A percentile compares a stretch with the other conserved stretches of the same genome.
Conservation (phyloP, 331 rosid genomes). For the Cucumis variabilis region DNA sequence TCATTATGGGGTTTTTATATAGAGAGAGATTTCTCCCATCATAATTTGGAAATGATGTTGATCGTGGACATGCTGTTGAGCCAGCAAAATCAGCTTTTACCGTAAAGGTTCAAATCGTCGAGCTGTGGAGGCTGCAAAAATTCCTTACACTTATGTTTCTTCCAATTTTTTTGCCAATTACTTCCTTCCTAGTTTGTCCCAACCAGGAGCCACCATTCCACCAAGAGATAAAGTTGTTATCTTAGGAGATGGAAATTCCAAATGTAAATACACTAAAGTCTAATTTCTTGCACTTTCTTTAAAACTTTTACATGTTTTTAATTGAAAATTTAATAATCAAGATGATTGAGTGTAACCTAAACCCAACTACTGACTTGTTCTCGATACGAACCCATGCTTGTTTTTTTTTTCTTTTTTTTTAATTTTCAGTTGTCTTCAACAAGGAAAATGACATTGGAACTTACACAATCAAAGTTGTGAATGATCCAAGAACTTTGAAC, state of each 20-base stretch:
- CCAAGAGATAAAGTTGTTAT: too few species aligned
- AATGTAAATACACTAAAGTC: too few species aligned
- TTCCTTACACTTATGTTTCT: background rate
- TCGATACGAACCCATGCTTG: too few species aligned
- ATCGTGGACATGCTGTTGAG: background rate
- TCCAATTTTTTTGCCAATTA: background rate
- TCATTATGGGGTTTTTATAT: background rate
- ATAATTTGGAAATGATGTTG: background rate
- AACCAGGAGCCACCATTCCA: background rate
- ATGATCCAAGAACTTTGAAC: conserved; percentile 19
- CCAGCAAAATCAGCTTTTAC: background rate
- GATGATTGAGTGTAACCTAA: background rate
- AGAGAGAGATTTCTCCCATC: background rate
- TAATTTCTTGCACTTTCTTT: background rate
- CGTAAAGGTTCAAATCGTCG: background rate
- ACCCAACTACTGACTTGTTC: too few species aligned
- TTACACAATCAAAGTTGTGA: background rate
- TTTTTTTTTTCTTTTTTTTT: too few species aligned
- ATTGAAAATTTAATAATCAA: too few species aligned
- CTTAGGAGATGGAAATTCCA: background rate
- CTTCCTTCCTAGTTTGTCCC: background rate
- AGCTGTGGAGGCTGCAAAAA: background rate
- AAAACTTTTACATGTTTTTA: background rate
- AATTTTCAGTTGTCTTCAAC: background rate
- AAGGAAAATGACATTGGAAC: background rate